Base-by-base conservation (phyloP, 306 rosid genomes). In the Fagus sylvatica region DNA sequence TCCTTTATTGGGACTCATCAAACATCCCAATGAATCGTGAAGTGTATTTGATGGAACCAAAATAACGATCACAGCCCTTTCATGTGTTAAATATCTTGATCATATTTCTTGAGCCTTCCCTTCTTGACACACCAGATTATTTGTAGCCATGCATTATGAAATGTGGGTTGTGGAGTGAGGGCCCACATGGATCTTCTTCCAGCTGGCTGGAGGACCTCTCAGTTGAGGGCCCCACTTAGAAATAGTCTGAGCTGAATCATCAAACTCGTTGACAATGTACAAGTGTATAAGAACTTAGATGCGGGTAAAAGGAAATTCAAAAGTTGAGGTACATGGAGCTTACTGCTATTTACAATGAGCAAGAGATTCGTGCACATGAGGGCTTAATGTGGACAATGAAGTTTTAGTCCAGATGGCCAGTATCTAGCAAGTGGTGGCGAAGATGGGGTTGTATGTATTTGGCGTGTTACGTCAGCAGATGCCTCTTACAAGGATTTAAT, bases 381-480 rank as follows among this genome's bases (percentile, higher is more conserved):
- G 98, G 98, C 72, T 71, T 87, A 55, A 86, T 95, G 61, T 85
- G 97, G 93, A 83, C 91, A 6, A 88, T 95, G 93, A 92, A 95
- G 73, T n/a, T 95, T 95, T 76, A 95, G 99, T 87, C 97, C 93
- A 53, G 87, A 83, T 74, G 96, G 97, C 10, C 79, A 87, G 74
- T 93, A 84, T 83, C 83, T 95, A 11, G 99, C 98, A 4, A 92
- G 90, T 36, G 98, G 99, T 42, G 99, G 99, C 15, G 98, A 95
- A 87, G 99, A 95, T 71, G 97, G 99, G 22, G 86, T 91, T 43
- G 89, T 93, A 0, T 85, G 96, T 17, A 62, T 95, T 54, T 93
- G 98, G 98, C 84, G 77, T 51, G 93, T 93, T 2, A 41, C 69
- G 10, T 79, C 80, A 12, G 42, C 71, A 32, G 89, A 85, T 49